Percentiles rank a stretch among this genome's conserved stretches.
phyloP scores from a whole-genome alignment of 257 asterid species.

The Phtheirospermum japonicum region DNA sequence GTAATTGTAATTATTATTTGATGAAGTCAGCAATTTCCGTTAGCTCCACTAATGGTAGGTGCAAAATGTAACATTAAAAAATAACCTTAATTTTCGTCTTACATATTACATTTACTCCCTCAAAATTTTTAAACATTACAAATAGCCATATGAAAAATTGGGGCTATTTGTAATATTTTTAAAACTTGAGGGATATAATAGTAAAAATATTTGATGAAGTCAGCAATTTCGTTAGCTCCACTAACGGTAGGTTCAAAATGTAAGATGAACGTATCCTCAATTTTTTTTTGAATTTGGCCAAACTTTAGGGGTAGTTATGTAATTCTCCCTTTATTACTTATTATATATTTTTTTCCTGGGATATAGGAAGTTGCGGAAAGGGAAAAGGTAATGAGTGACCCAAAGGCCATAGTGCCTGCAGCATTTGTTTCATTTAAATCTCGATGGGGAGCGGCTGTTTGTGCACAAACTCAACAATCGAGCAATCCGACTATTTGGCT shows the following conservation, averaged over 20 bases:
- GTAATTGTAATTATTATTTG: too few relatives aligned
- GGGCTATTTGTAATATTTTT: background rate
- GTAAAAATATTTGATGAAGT: background rate
- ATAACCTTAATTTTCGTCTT: background rate
- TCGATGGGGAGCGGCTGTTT: slow-evolving; percentile 96
- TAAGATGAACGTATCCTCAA: too few relatives aligned
- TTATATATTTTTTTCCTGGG: slow-evolving; percentile 5
- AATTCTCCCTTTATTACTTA: background rate
- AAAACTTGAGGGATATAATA: background rate
- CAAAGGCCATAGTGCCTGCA: slow-evolving; percentile 78
- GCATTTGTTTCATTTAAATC: slow-evolving; percentile 90
- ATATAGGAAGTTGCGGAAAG: slow-evolving; percentile 80
- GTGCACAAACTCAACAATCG: slow-evolving; percentile 91
- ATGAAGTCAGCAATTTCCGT: too few relatives aligned
- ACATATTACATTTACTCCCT: background rate
- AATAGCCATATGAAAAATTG: background rate
- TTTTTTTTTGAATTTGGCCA: too few relatives aligned
- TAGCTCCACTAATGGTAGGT: too few relatives aligned
- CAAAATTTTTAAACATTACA: too few relatives aligned
- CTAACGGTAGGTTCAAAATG: too few relatives aligned
- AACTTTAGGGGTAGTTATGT: background rate
- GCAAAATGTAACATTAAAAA: too few relatives aligned
- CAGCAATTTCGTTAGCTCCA: background rate
- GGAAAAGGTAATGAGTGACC: slow-evolving; percentile 68
- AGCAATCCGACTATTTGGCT: slow-evolving; percentile 92